Conservation (phyloP, 2,329 filamentous ascomycete genomes). For the Cercospora sp. region DNA sequence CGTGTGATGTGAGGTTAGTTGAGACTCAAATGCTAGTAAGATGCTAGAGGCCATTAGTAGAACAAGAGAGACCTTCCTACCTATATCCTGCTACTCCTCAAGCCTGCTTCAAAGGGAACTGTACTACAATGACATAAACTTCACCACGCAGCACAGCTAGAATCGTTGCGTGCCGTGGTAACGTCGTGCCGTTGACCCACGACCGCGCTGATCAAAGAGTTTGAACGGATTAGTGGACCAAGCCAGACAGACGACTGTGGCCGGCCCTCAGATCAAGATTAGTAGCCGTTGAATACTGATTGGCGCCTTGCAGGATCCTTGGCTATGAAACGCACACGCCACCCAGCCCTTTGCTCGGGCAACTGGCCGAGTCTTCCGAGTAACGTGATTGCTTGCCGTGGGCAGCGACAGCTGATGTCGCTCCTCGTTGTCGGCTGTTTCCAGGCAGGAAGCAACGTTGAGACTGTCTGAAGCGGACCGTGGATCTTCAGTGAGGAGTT, state of each 20-base stretch:
- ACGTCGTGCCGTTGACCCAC: constrained; percentile 15
- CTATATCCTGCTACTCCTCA: constrained; percentile 5
- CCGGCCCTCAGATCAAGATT: not conserved
- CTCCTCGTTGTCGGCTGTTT: not conserved
- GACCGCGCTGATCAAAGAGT: constrained; percentile 6
- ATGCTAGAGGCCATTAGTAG: constrained; percentile 6
- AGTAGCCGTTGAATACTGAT: constrained; percentile 12
- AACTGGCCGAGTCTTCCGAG: not conserved
- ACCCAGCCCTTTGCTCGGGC: not conserved
- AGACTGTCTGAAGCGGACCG: constrained; percentile 7
- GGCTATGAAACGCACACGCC: constrained; percentile 5
- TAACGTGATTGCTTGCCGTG: constrained; percentile 8
- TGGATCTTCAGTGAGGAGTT: not conserved
- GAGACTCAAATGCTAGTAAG: not conserved
- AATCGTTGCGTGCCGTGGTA: constrained; percentile 15
- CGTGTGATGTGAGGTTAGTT: not conserved
- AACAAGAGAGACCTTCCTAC: constrained; percentile 10
- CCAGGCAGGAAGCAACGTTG: constrained; percentile 1
- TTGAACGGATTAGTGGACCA: constrained; percentile 10
- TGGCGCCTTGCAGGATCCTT: constrained; percentile 12
- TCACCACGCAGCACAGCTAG: constrained; percentile 7
- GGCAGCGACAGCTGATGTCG: not conserved
- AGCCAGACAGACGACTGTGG: constrained; percentile 7
- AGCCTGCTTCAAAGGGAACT: not conserved
- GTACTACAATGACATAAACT: constrained; percentile 5